phyloP scores from a whole-genome alignment of 257 asterid genomes.

The Gardenia jasminoides region DNA sequence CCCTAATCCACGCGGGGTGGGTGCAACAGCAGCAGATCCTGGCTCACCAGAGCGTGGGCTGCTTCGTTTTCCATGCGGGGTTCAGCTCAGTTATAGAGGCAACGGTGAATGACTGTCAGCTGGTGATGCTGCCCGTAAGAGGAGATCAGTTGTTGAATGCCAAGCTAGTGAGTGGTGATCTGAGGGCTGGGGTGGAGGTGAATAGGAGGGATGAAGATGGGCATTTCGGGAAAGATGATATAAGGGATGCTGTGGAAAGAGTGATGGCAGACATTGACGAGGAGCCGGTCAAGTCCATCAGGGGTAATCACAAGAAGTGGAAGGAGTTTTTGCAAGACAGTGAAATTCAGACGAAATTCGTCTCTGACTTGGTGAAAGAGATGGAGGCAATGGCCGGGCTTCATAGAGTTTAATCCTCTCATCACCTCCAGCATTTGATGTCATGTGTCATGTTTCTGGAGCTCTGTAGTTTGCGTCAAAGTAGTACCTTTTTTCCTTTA shows the following conservation, averaged over 20 bases:
- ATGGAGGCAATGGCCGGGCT: slow-evolving; percentile 23
- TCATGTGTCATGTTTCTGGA: too few species aligned
- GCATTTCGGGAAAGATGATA: slow-evolving; percentile 33
- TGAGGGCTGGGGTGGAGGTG: slow-evolving; percentile 53
- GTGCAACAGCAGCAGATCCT: slow-evolving; percentile 58
- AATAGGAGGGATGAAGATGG: slow-evolving; percentile 59
- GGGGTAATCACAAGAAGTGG: slow-evolving; percentile 42
- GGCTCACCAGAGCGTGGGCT: slow-evolving; percentile 44
- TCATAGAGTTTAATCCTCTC: not conserved
- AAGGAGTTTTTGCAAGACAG: slow-evolving; percentile 37
- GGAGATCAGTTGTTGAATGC: slow-evolving; percentile 34
- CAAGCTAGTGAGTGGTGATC: slow-evolving; percentile 41
- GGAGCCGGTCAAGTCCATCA: slow-evolving; percentile 27
- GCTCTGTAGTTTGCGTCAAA: too few species aligned
- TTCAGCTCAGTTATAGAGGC: slow-evolving; percentile 57
- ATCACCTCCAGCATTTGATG: too few species aligned
- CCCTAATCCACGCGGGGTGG: slow-evolving; percentile 50
- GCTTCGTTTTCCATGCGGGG: slow-evolving; percentile 49
- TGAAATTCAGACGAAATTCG: slow-evolving; percentile 31
- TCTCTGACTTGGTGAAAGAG: slow-evolving; percentile 34
- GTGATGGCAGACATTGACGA: slow-evolving; percentile 22
- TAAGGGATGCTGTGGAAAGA: slow-evolving; percentile 35
- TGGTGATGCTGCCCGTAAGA: slow-evolving; percentile 38
- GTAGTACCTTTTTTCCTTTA: too few species aligned
- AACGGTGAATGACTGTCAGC: slow-evolving; percentile 47